Evolutionary conservation across 306 rosid species (phyloP).

Genomic region (Crataegus laevigata): DNA sequence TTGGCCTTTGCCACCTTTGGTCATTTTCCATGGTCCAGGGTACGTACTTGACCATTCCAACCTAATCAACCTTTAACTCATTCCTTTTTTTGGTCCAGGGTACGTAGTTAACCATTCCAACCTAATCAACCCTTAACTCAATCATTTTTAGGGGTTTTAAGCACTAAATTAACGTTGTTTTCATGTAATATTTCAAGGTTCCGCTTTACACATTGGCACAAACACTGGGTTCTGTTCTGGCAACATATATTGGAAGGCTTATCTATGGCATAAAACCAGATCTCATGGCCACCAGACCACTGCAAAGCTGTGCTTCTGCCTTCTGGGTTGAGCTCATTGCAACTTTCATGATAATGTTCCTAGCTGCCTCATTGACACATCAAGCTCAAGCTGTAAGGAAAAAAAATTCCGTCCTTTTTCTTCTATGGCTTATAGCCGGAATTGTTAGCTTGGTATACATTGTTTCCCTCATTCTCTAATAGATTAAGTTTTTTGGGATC

Average conservation of each 20-base stretch:
- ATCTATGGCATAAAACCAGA: constrained; percentile 55
- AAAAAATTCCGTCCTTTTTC: not conserved
- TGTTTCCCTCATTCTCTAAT: not conserved
- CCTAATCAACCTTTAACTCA: not conserved
- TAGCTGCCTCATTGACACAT: constrained; percentile 53
- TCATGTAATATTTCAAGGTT: constrained; percentile 35
- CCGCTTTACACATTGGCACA: constrained; percentile 60
- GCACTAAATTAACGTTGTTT: not conserved
- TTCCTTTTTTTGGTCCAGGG: constrained; percentile 70
- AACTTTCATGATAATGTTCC: constrained; percentile 66
- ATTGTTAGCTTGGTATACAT: not conserved
- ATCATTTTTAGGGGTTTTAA: not conserved
- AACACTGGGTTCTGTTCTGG: constrained; percentile 54
- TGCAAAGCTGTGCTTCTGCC: constrained; percentile 53
- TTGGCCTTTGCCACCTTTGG: constrained; percentile 78
- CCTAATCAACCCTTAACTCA: not conserved
- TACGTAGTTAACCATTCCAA: constrained; percentile 7
- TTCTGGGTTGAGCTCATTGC: constrained; percentile 78
- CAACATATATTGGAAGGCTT: constrained; percentile 51
- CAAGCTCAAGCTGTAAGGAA: constrained; percentile 49
- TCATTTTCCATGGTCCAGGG: constrained; percentile 72
- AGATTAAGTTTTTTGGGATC: not conserved
- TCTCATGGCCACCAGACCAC: constrained; percentile 48
- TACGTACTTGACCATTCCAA: constrained; percentile 6
- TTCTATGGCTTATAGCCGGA: not conserved